Base-by-base conservation (phyloP, 495 filamentous ascomycete species). In the Glonium stellatum region DNA sequence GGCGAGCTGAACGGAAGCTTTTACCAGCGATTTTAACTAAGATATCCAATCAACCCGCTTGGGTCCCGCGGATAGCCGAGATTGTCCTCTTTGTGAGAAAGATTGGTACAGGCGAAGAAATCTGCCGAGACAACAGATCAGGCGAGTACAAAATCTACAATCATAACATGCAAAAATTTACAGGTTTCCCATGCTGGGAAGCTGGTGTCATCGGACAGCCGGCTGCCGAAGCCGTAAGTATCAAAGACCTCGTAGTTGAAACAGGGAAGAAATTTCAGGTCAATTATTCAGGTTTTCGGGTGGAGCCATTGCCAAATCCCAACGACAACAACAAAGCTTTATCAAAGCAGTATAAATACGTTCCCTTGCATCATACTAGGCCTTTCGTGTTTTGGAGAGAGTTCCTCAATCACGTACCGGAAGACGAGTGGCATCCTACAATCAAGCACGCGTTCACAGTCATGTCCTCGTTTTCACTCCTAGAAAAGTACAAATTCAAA, bases 211-310 rank as follows among this genome's bases (percentile, higher is more conserved):
- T 86, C 49, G 75, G 76, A 0, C 78, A 84, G 61, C 67, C 71
- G 0, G 70, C 78, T 10, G 68, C 73, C 23, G 76, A 80, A 18
- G 35, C 63, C 0, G 62, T 71, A 9, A 65, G 67, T 3, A 65
- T 78, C 22, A 65, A 77, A 22, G 80, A 84, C 47, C 69, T 82
- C 4, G 63, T 75, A 10, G 55, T 67, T 23, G 71, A 72, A 1
- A 67, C 65, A 0, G 37, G 62, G 0, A 82, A 81, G 58, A 56
- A 74, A 39, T 65, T 59, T 35, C 69, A 57, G 5, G 67, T 82
- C n/a, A 80, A 74, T 59, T 73, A 78, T 47, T 78, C 77, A n/a
- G 82, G 83, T 0, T 82, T 82, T 52, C 79, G 82, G 2, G 73
- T 87, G 3, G 82, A 85, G 62, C 78, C 76, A 0, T 70, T 81